phyloP scores from a whole-genome alignment of 1,284 basidiomycete genomes.

The Cryptococcus wingfieldii region DNA sequence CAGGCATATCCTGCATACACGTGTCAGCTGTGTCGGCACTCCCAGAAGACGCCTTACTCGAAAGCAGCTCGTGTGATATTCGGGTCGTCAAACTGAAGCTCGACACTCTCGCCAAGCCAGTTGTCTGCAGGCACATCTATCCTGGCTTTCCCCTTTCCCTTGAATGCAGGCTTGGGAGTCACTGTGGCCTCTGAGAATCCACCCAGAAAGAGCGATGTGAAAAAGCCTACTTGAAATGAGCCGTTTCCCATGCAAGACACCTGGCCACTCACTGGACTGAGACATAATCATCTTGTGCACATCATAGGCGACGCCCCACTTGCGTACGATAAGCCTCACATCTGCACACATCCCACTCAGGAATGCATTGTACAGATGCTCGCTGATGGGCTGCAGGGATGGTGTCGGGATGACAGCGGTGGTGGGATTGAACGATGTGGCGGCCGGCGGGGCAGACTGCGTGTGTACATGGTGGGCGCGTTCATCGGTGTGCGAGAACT shows the following conservation, averaged over 20 bases:
- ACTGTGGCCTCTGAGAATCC: constrained; percentile 61
- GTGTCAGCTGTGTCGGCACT: background rate
- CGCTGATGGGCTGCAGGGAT: constrained; percentile 22
- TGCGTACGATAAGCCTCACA: constrained; percentile 64
- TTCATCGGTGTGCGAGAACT: background rate
- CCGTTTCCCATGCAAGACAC: background rate
- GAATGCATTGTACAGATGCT: constrained; percentile 70
- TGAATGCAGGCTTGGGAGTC: constrained; percentile 1
- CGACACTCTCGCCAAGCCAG: constrained; percentile 53
- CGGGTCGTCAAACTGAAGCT: constrained; percentile 71
- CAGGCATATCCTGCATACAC: constrained; percentile 63
- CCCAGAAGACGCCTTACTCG: constrained; percentile 48
- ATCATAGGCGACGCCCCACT: constrained; percentile 71
- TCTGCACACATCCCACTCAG: constrained; percentile 68
- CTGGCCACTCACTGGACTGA: constrained; percentile 61
- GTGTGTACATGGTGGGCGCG: background rate
- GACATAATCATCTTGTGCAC: constrained; percentile 79
- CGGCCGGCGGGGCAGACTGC: background rate
- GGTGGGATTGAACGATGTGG: constrained; percentile 5
- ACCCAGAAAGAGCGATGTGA: constrained; percentile 72
- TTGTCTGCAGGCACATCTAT: constrained; percentile 13
- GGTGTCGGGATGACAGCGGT: constrained; percentile 21
- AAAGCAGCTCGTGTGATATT: constrained; percentile 74
- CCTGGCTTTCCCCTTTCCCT: constrained; percentile 18
- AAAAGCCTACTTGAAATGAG: constrained; percentile 62